Evolutionary conservation across 78 protist species (phyloP).

Genomic region (Acrasis kona): DNA sequence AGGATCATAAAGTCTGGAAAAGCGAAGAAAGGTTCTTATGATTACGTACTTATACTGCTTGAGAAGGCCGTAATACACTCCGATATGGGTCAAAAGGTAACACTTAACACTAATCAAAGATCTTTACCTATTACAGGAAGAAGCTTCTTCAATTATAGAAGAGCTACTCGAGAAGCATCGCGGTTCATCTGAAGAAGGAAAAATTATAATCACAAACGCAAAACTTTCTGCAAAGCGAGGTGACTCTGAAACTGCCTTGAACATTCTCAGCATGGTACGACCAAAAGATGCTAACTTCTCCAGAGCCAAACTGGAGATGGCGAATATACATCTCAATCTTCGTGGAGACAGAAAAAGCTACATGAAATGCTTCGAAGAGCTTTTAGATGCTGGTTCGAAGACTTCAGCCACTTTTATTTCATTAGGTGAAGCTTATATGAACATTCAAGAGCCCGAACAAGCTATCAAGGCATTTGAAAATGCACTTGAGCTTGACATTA

Average conservation of each 20-base stretch:
- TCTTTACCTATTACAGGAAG: too few relatives aligned
- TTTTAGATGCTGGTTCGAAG: conserved; percentile 3
- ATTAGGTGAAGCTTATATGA: conserved; percentile 63
- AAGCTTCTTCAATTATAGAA: too few relatives aligned
- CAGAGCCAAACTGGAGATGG: conserved; percentile 32
- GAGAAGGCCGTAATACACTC: too few relatives aligned
- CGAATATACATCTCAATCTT: conserved; percentile 32
- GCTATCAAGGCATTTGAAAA: conserved; percentile 38
- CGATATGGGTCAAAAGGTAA: too few relatives aligned
- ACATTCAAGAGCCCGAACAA: conserved; percentile 39
- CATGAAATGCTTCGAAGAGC: conserved; percentile 37
- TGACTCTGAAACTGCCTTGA: conserved; percentile 31
- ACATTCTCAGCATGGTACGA: conserved; percentile 3
- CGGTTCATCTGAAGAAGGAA: conserved; percentile 15
- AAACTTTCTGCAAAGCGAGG: too few relatives aligned
- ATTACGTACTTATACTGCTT: too few relatives aligned
- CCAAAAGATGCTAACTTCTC: conserved; percentile 17
- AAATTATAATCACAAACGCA: conserved; percentile 29
- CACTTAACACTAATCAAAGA: too few relatives aligned
- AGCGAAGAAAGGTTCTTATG: neutral
- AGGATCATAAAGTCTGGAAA: neutral
- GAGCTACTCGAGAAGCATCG: too few relatives aligned
- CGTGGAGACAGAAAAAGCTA: conserved; percentile 26
- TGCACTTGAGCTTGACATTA: conserved; percentile 18
- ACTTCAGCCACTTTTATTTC: conserved; percentile 3